Evolutionary conservation across 75 land plant genomes (phyloP).

Genomic region (Picea sitchensis): DNA sequence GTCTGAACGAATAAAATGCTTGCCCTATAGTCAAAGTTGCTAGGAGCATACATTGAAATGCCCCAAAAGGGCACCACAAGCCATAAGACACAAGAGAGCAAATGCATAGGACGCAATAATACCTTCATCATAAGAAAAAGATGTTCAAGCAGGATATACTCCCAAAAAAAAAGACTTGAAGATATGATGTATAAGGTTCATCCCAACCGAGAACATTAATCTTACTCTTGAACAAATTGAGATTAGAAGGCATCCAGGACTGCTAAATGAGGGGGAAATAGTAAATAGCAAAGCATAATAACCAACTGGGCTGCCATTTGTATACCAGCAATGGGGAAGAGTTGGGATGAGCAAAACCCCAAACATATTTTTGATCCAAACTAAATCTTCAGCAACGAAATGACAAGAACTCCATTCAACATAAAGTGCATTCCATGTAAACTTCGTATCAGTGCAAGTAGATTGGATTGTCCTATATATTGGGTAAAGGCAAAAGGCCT

Average conservation of each 20-base stretch:
- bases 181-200: not conserved
- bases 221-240: not conserved
- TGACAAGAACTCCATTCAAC: not conserved
- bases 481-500: not conserved
- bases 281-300: not conserved
- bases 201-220: not conserved
- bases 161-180: not conserved
- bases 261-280: not conserved
- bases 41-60: not conserved
- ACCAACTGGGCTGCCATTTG: not conserved
- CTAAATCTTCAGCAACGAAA: not conserved
- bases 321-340: not conserved
- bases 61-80: not conserved
- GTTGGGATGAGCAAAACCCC: not conserved
- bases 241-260: not conserved
- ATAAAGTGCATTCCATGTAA: not conserved
- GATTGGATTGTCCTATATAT: not conserved
- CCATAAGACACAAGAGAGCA: not conserved
- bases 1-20: not conserved
- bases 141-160: not conserved
- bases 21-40: not conserved
- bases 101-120: not conserved
- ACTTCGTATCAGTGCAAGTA: not conserved
- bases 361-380: not conserved
- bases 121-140: not conserved